phyloP scores from a whole-genome alignment of 306 rosid species.

The Cucumis sativus region Cucumber_9930_V3 NC_026660.2:10603501-10604000 shows the following conservation, averaged over 20 bases:
- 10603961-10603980: constrained; percentile 11
- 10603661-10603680: constrained; percentile 88
- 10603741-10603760: not conserved
- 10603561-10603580: not conserved
- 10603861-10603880: constrained; percentile 92
- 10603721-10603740: constrained; percentile 34
- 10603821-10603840: constrained; percentile 97
- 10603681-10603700: constrained; percentile 69
- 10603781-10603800: constrained; percentile 17
- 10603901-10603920: constrained; percentile 73
- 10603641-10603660: constrained; percentile 93
- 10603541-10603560: not conserved
- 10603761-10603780: constrained; percentile 8
- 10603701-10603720: constrained; percentile 97
- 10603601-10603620: constrained; percentile 64
- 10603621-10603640: constrained; percentile 93
- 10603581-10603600: not conserved
- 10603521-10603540: not conserved
- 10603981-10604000: constrained; percentile 23
- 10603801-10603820: constrained; percentile 75
- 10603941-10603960: constrained; percentile 5
- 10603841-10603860: constrained; percentile 92
- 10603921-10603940: constrained; percentile 6
- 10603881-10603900: constrained; percentile 94
- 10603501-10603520: not conserved